These are phyloP conservation scores for Dioscorea dumetorum DNA, from an alignment of 106 monocot genomes.

Conservation along the genomic window DNA sequence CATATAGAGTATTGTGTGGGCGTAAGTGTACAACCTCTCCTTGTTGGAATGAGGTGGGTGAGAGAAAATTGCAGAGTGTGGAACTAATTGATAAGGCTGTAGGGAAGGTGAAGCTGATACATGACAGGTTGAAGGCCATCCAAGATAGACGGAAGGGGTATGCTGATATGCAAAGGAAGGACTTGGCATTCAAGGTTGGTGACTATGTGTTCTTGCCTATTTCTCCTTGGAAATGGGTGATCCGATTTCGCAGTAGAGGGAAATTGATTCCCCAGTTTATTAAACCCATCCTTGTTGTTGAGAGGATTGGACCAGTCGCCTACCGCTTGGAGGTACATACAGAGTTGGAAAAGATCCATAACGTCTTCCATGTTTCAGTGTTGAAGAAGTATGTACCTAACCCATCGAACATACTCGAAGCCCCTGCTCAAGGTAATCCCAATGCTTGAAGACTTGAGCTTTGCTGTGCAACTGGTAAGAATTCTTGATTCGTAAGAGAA, in stretches of 20 bases:
- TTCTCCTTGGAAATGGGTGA: neutral
- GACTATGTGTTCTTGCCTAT: neutral
- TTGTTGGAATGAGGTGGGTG: neutral
- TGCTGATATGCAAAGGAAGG: no score
- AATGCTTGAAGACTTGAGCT: no score
- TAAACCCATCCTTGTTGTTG: no score
- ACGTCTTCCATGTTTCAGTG: neutral
- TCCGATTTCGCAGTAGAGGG: no score
- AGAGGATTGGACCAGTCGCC: neutral
- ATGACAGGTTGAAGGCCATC: neutral
- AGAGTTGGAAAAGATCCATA: neutral
- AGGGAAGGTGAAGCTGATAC: neutral
- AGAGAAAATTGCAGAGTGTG: neutral
- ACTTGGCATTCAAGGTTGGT: constrained; percentile 2
- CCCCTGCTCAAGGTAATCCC: no score
- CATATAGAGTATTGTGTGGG: neutral
- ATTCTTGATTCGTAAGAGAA: no score
- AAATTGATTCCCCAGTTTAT: no score
- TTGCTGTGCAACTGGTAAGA: no score
- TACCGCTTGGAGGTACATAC: neutral
- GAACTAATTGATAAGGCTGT: neutral
- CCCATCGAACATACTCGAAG: no score
- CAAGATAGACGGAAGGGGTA: neutral
- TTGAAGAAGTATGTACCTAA: neutral
- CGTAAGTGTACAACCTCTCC: neutral